A percentile compares a stretch with the other conserved stretches of the same genome.
Evolutionary conservation across 345 rosid species (phyloP).

Genomic region (Erodium maritimum): DNA sequence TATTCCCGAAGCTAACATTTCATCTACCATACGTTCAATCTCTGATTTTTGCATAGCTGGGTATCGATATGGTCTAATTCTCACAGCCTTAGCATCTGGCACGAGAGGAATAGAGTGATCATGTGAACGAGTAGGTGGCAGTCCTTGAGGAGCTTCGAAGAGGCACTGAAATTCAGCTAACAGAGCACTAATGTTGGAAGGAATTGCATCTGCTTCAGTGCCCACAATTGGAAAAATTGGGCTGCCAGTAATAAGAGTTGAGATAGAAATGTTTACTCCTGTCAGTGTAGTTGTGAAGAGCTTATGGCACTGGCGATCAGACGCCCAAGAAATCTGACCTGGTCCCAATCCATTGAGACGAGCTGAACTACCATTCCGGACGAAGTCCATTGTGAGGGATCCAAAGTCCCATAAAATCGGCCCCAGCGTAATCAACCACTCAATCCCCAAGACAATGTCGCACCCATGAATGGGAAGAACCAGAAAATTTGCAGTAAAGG

Average conservation of each 20-base stretch:
- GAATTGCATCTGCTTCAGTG: too few species aligned
- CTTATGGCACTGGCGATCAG: too few species aligned
- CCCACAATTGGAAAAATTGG: too few species aligned
- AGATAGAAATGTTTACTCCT: too few species aligned
- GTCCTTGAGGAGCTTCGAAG: neutral
- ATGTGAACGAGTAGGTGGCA: neutral
- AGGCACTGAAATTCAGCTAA: neutral
- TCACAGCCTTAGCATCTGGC: neutral
- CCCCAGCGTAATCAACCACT: neutral
- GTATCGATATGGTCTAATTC: neutral
- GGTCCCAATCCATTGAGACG: too few species aligned
- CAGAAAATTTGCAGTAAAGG: neutral
- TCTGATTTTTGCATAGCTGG: conserved; percentile 2
- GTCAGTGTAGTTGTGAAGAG: too few species aligned
- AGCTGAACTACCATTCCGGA: too few species aligned
- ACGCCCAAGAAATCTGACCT: too few species aligned
- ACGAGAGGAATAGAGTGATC: conserved; percentile 2
- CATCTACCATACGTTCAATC: neutral
- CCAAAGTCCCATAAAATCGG: neutral
- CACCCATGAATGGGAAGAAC: too few species aligned
- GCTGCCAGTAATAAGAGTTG: too few species aligned
- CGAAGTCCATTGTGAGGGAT: neutral
- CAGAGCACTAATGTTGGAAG: too few species aligned
- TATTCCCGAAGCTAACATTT: neutral
- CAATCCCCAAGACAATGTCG: neutral